Evolutionary conservation across 2,329 filamentous ascomycete species (phyloP).

Genomic region (Lasiodiplodia sp.): DNA sequence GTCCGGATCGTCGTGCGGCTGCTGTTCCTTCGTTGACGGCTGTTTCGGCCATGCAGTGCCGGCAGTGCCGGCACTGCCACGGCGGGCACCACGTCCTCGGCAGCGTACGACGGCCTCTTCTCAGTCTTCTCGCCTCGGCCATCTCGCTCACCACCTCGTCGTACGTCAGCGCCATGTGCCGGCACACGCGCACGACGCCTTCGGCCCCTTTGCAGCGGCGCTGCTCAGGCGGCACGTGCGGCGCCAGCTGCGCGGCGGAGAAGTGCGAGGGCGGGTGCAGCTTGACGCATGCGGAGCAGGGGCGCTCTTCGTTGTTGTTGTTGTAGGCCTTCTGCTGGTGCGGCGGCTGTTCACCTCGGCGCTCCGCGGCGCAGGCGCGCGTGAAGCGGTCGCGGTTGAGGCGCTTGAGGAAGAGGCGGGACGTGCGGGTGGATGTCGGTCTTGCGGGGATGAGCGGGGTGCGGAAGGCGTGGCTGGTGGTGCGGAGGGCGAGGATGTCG

Average conservation of each 20-base stretch:
- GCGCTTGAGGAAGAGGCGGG: background rate
- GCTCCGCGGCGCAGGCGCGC: background rate
- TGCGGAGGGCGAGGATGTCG: conserved; percentile 12
- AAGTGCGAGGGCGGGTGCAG: background rate
- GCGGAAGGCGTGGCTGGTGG: conserved; percentile 5
- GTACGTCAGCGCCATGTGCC: background rate
- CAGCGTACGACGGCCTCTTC: no score
- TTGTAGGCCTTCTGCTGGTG: background rate
- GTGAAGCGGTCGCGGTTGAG: background rate
- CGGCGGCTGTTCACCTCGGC: background rate
- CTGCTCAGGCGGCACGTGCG: background rate
- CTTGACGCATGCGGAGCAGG: background rate
- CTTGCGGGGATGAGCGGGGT: background rate
- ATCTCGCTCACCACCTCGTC: background rate
- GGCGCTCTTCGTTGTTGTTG: background rate
- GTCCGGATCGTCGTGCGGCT: no score
- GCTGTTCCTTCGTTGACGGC: no score
- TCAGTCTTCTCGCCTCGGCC: no score
- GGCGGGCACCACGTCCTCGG: no score
- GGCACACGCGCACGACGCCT: conserved; percentile 1
- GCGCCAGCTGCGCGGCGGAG: background rate
- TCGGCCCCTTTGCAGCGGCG: background rate
- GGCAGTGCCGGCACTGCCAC: no score
- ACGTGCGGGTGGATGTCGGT: no score
- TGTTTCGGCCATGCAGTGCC: no score